Evolutionary conservation across 2,329 filamentous ascomycete genomes (phyloP), one percentile per base, ranked within the genome.

Genomic region (Dactylellina leptospora): DNA sequence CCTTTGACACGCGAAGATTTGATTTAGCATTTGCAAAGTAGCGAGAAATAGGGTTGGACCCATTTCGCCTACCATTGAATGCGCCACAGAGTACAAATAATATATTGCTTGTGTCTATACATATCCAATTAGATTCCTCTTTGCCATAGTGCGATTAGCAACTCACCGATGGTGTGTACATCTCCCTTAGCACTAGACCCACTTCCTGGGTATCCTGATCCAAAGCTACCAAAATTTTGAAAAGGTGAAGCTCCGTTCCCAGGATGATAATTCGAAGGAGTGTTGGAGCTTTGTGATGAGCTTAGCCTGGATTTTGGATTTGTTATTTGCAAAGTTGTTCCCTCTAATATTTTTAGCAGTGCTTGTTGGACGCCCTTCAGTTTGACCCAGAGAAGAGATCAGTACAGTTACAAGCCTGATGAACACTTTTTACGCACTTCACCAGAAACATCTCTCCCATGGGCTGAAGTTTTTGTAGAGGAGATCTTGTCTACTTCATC

Each of bases 401-500:
- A 28, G 30, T 11, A 11, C 23, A 20, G 13, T 27, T 3, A 42
- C 33, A 16, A 6, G 22, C 10, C 13, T n/a, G 25, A 18, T 10
- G 36, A 40, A 40, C 2, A 1, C 13, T 3, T 11, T 40, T 16
- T 40, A 30, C 47, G 25, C 51, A 75, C 74, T 58, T 97, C 95
- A 20, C 95, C 95, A 16, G 93, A 91, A 1, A 99, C 95, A 78
- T 99, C 95, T 76, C 96, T 90, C 18, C 93, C 72, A 28, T 76
- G 93, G 71, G 96, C 92, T 72, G 87, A 87, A 13, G 93, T 90
- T 78, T 95, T 93, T 23, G 91, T 88, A 36, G 90, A 91, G 1
- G 95, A 93, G 68, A 97, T 93, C 81, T 99, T 99, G 82, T 99
- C 95, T 61, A 99, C 92, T 81, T 99, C 95, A 76, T 99, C 95